Percentiles rank a stretch among this genome's conserved stretches.
These are phyloP conservation scores for Solioccasus polychromus DNA, from an alignment of 768 basidiomycete genomes.

Conservation along the genomic window DNA sequence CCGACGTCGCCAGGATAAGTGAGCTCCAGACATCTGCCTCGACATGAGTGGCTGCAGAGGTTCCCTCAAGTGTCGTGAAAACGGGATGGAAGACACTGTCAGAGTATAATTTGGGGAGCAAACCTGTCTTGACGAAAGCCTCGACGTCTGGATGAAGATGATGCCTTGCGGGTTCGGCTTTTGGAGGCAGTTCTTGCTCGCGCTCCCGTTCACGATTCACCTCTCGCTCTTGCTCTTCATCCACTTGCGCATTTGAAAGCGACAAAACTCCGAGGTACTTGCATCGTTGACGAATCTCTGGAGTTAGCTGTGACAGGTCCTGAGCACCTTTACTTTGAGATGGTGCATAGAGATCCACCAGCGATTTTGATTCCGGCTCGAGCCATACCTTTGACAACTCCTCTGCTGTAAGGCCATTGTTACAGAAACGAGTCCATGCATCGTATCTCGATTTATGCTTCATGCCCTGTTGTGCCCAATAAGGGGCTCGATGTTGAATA, in stretches of 20 bases:
- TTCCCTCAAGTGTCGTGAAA: slow-evolving; percentile 3
- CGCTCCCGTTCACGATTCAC: slow-evolving; percentile 40
- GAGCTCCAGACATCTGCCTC: slow-evolving; percentile 20
- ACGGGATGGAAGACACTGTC: slow-evolving; percentile 23
- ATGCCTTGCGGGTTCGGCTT: slow-evolving; percentile 19
- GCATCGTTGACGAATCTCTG: slow-evolving; percentile 6
- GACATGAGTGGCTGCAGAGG: slow-evolving; percentile 1
- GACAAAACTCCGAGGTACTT: slow-evolving; percentile 9
- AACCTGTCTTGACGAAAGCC: slow-evolving; percentile 28
- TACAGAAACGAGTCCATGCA: slow-evolving; percentile 14
- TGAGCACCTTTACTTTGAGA: not conserved
- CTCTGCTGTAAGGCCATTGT: not conserved
- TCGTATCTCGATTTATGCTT: slow-evolving; percentile 4
- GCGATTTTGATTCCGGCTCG: slow-evolving; percentile 33
- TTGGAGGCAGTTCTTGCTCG: slow-evolving; percentile 37
- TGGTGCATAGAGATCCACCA: slow-evolving; percentile 34
- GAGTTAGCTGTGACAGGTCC: not conserved
- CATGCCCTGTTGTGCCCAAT: slow-evolving; percentile 31
- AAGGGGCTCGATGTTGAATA: too few relatives aligned
- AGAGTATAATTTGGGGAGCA: not conserved
- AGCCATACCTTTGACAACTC: slow-evolving; percentile 31
- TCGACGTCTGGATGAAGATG: slow-evolving; percentile 12
- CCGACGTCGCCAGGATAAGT: slow-evolving; percentile 7
- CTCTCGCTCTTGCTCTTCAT: slow-evolving; percentile 47
- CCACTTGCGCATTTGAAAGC: slow-evolving; percentile 18